phyloP scores from a whole-genome alignment of 129 eudicot genomes.

The Escallonia herrerae region DNA sequence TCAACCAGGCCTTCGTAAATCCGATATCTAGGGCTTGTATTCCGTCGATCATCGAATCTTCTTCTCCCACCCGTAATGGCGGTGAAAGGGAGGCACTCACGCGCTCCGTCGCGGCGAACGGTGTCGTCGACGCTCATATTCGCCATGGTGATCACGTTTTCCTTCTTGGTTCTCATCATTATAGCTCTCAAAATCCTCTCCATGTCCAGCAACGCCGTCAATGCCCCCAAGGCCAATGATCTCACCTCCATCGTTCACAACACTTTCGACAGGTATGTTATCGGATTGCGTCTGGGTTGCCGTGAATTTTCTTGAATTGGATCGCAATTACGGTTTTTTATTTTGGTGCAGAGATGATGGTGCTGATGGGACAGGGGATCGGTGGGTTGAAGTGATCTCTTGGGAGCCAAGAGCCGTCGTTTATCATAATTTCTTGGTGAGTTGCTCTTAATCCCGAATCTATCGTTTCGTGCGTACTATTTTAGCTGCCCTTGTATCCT shows the following conservation, averaged over 20 bases:
- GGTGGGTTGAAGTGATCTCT: slow-evolving; percentile 88
- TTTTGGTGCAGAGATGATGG: slow-evolving; percentile 28
- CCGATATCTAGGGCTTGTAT: background rate
- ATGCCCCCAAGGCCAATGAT: slow-evolving; percentile 53
- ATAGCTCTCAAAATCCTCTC: slow-evolving; percentile 60
- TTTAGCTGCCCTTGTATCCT: too few species aligned
- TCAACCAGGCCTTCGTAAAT: too few species aligned
- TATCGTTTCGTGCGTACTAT: too few species aligned
- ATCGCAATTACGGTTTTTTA: slow-evolving; percentile 11
- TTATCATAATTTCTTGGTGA: slow-evolving; percentile 76
- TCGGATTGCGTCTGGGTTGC: background rate
- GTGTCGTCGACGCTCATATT: slow-evolving; percentile 52
- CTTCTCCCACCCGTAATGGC: slow-evolving; percentile 30
- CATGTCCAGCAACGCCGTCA: slow-evolving; percentile 28
- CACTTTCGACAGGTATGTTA: slow-evolving; percentile 36
- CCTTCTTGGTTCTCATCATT: slow-evolving; percentile 50
- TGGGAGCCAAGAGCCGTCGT: slow-evolving; percentile 92
- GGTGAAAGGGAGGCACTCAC: slow-evolving; percentile 47
- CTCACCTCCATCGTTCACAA: slow-evolving; percentile 57
- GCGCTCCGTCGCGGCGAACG: slow-evolving; percentile 35
- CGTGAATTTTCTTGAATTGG: background rate
- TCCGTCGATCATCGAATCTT: background rate
- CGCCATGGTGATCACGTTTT: slow-evolving; percentile 30
- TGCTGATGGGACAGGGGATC: slow-evolving; percentile 54
- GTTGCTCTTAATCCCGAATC: background rate